Evolutionary conservation across 2,329 filamentous ascomycete species (phyloP).

Genomic region (Paracorniculantispora psalliotae): DNA sequence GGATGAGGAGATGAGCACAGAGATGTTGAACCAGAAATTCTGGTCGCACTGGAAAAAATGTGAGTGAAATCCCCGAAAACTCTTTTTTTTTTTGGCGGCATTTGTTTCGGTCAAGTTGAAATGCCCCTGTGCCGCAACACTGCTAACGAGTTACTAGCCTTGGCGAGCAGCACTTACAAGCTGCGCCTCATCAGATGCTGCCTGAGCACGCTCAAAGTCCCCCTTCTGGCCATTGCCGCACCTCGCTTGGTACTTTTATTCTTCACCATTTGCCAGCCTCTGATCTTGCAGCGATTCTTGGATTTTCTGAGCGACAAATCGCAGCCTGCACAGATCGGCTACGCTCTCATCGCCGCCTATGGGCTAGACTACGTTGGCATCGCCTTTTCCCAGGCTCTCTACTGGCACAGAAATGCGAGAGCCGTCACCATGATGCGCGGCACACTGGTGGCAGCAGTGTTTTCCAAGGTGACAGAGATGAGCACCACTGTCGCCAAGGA

Average conservation of each 20-base stretch:
- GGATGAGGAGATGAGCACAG: slow-evolving; percentile 29
- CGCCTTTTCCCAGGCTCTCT: slow-evolving; percentile 27
- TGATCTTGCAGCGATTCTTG: slow-evolving; percentile 31
- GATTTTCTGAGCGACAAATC: slow-evolving; percentile 24
- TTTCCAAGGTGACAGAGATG: slow-evolving; percentile 28
- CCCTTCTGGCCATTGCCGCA: slow-evolving; percentile 26
- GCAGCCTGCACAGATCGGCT: slow-evolving; percentile 23
- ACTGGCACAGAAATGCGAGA: slow-evolving; percentile 28
- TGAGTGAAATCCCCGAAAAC: slow-evolving; percentile 12
- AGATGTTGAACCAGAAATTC: slow-evolving; percentile 25
- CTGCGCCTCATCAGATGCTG: slow-evolving; percentile 25
- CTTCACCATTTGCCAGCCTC: slow-evolving; percentile 34
- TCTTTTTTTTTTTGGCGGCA: neutral
- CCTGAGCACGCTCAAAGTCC: slow-evolving; percentile 24
- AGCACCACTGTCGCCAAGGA: slow-evolving; percentile 25
- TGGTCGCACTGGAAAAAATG: slow-evolving; percentile 27
- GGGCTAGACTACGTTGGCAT: slow-evolving; percentile 28
- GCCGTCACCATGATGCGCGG: slow-evolving; percentile 29
- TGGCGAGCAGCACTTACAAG: slow-evolving; percentile 11
- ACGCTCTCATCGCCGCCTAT: slow-evolving; percentile 30
- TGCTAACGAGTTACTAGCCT: neutral
- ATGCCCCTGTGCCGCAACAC: neutral
- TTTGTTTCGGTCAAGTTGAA: neutral
- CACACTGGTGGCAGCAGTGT: slow-evolving; percentile 29
- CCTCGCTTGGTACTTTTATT: slow-evolving; percentile 29